Base-by-base conservation (phyloP, 768 basidiomycete species). In the Lactarius sanguifluus region DNA sequence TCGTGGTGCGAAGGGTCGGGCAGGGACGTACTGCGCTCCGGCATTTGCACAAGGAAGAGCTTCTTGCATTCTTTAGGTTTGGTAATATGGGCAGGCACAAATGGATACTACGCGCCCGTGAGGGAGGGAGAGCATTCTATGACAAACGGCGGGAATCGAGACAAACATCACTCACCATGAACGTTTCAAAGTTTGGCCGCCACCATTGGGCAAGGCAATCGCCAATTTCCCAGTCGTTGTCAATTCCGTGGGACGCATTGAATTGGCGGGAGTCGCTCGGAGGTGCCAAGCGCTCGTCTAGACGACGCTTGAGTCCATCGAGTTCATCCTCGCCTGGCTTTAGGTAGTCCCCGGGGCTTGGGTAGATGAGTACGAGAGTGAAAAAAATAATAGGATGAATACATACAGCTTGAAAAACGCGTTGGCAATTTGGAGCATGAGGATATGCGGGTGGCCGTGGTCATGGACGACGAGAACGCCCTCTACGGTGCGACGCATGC, bases 51-150 rank as follows among this genome's bases (percentile, higher is more conserved):
- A 36, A 98, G 80, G 79, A 92, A 98, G 41, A 97, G 82, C 73
- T 96, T 96, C 79, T 98, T 98, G 81, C 93, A 92, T 75, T 99
- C 96, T 79, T 99, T 99, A 10, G 96, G 97, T 75, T 96, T 94
- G 41, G 94, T 94, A 69, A 97, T 92, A 78, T 99, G 97, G 18
- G 95, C 92, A 1, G 94, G 96, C 62, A 94, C 83, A 75, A 94
- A 96, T 0, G 95, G 94, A 72, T 96, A 97, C 95, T 96, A 73
- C 10, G 34, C 41, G 45, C 60, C 40, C 68, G 38, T 56, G 56
- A 20, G 41, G 30, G 57, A 10, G 38, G 34, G n/a, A 59, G 36
- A 34, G 61, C 38, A 57, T 30, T 57, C 12, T 50, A 41, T 43
- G 25, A 25, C 55, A 45, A 45, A 50, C 13, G 25, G 32, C 18